Evolutionary conservation across 2,329 filamentous ascomycete species (phyloP).

Genomic region (Lecanicillium sp.): DNA sequence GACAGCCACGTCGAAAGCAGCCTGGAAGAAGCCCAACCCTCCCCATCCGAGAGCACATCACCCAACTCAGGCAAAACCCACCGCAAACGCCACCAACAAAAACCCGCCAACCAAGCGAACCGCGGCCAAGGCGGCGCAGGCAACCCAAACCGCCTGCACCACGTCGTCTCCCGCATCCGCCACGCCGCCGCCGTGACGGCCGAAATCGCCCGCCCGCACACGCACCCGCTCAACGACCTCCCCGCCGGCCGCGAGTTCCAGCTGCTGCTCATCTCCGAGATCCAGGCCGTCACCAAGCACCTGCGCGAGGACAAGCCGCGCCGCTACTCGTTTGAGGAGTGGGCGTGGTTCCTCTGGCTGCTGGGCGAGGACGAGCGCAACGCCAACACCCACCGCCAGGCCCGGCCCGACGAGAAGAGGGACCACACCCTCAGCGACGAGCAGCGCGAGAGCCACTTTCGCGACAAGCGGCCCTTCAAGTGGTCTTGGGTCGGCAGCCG

Average conservation of each 20-base stretch:
- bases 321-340: slow-evolving; percentile 73
- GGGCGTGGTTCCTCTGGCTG: slow-evolving; percentile 75
- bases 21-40: slow-evolving; percentile 1
- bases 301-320: slow-evolving; percentile 54
- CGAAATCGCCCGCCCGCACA: slow-evolving; percentile 16
- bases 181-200: slow-evolving; percentile 6
- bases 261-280: slow-evolving; percentile 64
- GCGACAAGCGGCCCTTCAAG: slow-evolving; percentile 24
- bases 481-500: slow-evolving; percentile 70
- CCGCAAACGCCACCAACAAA: background rate
- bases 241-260: slow-evolving; percentile 44
- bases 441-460: slow-evolving; percentile 3
- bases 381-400: slow-evolving; percentile 40
- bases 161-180: slow-evolving; percentile 2
- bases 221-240: slow-evolving; percentile 27
- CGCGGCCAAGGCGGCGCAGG: background rate
- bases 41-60: no score
- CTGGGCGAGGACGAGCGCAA: slow-evolving; percentile 59
- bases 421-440: slow-evolving; percentile 6
- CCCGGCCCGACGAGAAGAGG: slow-evolving; percentile 18
- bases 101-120: background rate
- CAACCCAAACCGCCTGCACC: background rate
- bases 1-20: slow-evolving; percentile 18
- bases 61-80: no score
- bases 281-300: slow-evolving; percentile 53